Base-by-base conservation (phyloP, 345 rosid genomes). In the Cardamine chenopodiifolia region DNA sequence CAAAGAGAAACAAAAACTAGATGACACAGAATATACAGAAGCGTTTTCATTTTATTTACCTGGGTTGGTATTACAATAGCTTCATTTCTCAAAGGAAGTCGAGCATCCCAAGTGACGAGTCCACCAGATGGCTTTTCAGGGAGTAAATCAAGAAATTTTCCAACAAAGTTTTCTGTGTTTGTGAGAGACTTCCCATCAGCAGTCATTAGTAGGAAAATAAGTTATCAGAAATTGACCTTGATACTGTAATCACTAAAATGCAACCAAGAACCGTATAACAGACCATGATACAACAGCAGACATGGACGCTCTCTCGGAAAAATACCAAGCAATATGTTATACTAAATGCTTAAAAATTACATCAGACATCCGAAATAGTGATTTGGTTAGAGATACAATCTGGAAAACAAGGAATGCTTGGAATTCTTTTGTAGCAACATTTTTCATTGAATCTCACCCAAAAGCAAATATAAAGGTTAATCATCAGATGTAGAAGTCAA, bases 1-100 rank as follows among this genome's bases (percentile, higher is more conserved):
- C 6, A 1, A 23, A 48, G 62, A 40, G 53, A 19, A 37, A 65
- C 19, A 52, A 14, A 59, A n/a, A n/a, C n/a, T 28, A 35, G 25
- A 61, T 20, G 29, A 40, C 25, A 44, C 12, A 29, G 6, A 18
- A 65, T 22, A 73, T 25, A 45, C 14, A 12, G 19, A 32, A 42
- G 19, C 40, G 39, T 12, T 29, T 47, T n/a, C 18, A 49, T 20
- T 66, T 4, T 20, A 17, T 68, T 28, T 62, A 94, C 98, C 96
- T 94, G 97, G 14, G 96, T 92, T 18, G 99, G 99, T 59, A 92
- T 79, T 61, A 90, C 92, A 70, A 92, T 88, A 57, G 99, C 97
- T 85, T 95, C 99, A 78, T 89, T 90, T 71, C 75, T 83, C 9
- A 66, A 70, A 50, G 93, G 75, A 78, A 90, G 87, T 74, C 70